Conservation (phyloP, 192 early-diverging fungal species). For the Backusella luteola region DNA sequence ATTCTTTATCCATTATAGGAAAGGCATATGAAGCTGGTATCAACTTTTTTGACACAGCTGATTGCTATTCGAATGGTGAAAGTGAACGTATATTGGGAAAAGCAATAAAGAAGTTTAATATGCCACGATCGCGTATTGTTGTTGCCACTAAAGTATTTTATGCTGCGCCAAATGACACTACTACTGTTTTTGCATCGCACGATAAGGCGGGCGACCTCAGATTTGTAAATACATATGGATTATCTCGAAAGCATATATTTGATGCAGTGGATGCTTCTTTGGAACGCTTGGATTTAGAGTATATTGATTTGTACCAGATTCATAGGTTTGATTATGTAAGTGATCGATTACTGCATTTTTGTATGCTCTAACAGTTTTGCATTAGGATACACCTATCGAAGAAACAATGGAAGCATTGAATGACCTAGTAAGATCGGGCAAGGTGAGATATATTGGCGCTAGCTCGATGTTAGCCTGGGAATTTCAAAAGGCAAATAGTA, state of each 20-base stretch:
- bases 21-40: conserved; percentile 32
- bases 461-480: conserved; percentile 43
- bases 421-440: conserved; percentile 41
- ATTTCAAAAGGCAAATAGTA: conserved; percentile 41
- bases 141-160: conserved; percentile 41
- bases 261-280: conserved; percentile 32
- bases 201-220: not conserved
- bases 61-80: conserved; percentile 28
- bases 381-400: conserved; percentile 45
- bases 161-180: conserved; percentile 5
- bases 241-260: conserved; percentile 34
- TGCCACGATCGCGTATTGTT: conserved; percentile 32
- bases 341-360: not conserved
- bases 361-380: not conserved
- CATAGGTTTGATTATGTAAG: conserved; percentile 38
- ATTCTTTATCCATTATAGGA: conserved; percentile 35
- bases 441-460: conserved; percentile 42
- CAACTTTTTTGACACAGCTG: conserved; percentile 34
- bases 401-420: conserved; percentile 40
- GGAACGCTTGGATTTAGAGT: conserved; percentile 26
- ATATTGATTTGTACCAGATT: conserved; percentile 57
- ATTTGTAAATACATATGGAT: conserved; percentile 22
- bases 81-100: conserved; percentile 33
- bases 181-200: not conserved
- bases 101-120: conserved; percentile 35